phyloP scores from a whole-genome alignment of 2,329 filamentous ascomycete genomes.

The Aureobasidium mangrovei region DNA sequence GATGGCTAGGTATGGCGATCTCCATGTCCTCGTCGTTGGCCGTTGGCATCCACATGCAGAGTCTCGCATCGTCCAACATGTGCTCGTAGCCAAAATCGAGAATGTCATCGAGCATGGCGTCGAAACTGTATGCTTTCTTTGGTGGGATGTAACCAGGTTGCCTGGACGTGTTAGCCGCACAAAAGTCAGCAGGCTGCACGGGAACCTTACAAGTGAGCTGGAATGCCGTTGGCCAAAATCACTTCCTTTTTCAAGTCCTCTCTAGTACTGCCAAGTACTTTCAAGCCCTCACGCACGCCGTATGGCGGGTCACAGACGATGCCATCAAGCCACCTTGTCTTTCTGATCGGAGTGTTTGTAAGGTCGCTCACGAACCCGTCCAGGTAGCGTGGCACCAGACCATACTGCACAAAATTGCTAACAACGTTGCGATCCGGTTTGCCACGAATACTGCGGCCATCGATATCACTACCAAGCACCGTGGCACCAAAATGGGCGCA shows the following conservation, averaged over 20 bases:
- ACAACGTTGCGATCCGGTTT: constrained; percentile 44
- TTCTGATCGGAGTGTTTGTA: constrained; percentile 28
- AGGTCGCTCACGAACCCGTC: constrained; percentile 37
- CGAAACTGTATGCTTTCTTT: constrained; percentile 86
- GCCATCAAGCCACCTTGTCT: constrained; percentile 62
- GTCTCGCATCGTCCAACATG: constrained; percentile 66
- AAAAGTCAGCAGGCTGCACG: not conserved
- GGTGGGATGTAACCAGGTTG: constrained; percentile 68
- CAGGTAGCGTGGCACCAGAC: constrained; percentile 49
- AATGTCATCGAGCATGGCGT: constrained; percentile 83
- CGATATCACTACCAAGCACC: constrained; percentile 83
- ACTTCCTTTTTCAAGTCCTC: constrained; percentile 38
- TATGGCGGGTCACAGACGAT: constrained; percentile 96
- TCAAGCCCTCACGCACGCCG: constrained; percentile 83
- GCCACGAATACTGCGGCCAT: constrained; percentile 79
- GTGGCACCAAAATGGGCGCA: constrained; percentile 83
- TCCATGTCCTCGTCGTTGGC: constrained; percentile 17
- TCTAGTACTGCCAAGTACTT: constrained; percentile 73
- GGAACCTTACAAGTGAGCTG: constrained; percentile 54
- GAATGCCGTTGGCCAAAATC: constrained; percentile 59
- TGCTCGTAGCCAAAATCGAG: constrained; percentile 69
- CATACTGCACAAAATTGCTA: constrained; percentile 78
- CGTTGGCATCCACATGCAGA: constrained; percentile 59
- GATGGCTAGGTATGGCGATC: constrained; percentile 58
- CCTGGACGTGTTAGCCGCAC: constrained; percentile 26